These are phyloP conservation scores for Vitis hybrid DNA, from an alignment of 177 flowering plant species.

Conservation along the genomic window DNA sequence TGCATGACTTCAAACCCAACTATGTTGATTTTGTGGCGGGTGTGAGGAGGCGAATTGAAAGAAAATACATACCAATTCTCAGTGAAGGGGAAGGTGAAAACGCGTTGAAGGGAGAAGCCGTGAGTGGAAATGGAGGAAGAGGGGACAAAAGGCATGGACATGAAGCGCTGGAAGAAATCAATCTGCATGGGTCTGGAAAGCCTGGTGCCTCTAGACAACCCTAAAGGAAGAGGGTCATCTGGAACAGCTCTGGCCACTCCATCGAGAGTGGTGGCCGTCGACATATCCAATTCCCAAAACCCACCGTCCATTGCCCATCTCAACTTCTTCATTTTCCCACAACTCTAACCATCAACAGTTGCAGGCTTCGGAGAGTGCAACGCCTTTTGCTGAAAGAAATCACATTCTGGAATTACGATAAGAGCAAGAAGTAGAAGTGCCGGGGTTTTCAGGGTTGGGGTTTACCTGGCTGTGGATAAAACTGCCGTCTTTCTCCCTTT, in stretches of 20 bases:
- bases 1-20: constrained; percentile 39
- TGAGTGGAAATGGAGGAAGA: constrained; percentile 32
- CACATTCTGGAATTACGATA: no score
- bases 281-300: constrained; percentile 79
- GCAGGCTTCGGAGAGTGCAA: no score
- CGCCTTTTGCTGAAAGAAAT: no score
- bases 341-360: background rate
- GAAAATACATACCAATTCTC: constrained; percentile 44
- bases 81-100: constrained; percentile 51
- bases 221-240: constrained; percentile 56
- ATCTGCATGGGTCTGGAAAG: constrained; percentile 79
- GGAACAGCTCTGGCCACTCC: constrained; percentile 65
- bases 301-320: constrained; percentile 83
- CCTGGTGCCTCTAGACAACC: constrained; percentile 62
- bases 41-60: background rate
- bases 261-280: constrained; percentile 72
- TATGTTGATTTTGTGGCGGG: background rate
- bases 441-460: no score
- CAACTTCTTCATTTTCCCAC: constrained; percentile 65
- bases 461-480: no score
- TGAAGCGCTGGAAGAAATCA: constrained; percentile 90
- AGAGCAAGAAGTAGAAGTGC: no score
- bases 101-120: constrained; percentile 65
- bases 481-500: no score
- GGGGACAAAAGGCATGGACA: constrained; percentile 72